Evolutionary conservation across 257 asterid genomes (phyloP).

Genomic region (Ophiorrhiza pumila): DNA sequence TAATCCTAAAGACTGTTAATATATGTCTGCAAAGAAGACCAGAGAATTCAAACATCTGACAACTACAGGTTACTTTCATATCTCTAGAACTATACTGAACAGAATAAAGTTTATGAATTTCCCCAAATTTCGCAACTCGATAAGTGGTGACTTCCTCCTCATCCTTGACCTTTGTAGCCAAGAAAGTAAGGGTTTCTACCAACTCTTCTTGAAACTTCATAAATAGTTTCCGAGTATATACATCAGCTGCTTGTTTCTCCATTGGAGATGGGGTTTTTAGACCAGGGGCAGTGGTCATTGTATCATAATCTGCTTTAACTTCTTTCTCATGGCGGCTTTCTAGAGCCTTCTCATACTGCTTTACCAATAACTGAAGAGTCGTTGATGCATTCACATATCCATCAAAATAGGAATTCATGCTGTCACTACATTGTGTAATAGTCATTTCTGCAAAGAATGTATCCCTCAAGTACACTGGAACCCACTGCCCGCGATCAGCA

Average conservation of each 20-base stretch:
- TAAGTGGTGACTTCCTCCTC: slow-evolving; percentile 4
- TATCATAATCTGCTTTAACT: slow-evolving; percentile 72
- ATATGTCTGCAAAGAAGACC: slow-evolving; percentile 23
- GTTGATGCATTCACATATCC: slow-evolving; percentile 96
- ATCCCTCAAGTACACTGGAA: slow-evolving; percentile 76
- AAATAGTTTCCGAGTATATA: slow-evolving; percentile 21
- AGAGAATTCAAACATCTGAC: slow-evolving; percentile 26
- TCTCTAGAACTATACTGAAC: slow-evolving; percentile 10
- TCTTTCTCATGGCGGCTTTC: slow-evolving; percentile 97
- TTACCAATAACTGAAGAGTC: slow-evolving; percentile 68
- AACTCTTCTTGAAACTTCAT: slow-evolving; percentile 26
- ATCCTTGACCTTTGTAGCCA: slow-evolving; percentile 17
- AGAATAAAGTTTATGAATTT: slow-evolving; percentile 7
- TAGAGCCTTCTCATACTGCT: slow-evolving; percentile 79
- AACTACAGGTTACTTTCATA: slow-evolving; percentile 19
- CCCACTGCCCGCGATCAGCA: slow-evolving; percentile 78
- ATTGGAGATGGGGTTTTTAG: slow-evolving; percentile 29
- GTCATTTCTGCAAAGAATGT: slow-evolving; percentile 95
- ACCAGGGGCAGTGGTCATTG: slow-evolving; percentile 14
- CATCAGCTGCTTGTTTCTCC: slow-evolving; percentile 25
- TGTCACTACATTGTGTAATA: slow-evolving; percentile 69
- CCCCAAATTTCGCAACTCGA: slow-evolving; percentile 23
- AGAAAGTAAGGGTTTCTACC: slow-evolving; percentile 23
- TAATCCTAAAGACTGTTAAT: slow-evolving; percentile 23
- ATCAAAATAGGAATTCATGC: slow-evolving; percentile 89